Evolutionary conservation across 139 green algal species (phyloP).

Genomic region (Protoeuglena noctilucae): DNA sequence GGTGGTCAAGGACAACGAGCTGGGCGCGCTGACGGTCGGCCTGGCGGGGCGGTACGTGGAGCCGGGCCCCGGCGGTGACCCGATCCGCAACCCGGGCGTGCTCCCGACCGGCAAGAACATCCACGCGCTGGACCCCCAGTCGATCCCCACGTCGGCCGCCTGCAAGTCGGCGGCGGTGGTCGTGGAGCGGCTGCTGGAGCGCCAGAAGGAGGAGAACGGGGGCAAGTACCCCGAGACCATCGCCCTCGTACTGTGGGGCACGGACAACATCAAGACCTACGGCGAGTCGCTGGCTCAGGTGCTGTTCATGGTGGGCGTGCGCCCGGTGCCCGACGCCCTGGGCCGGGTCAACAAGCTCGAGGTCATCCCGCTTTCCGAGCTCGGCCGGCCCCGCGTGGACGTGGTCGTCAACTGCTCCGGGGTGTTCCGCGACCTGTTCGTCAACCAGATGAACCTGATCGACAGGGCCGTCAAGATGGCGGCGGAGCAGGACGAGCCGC

Average conservation of each 20-base stretch:
- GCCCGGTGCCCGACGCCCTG: slow-evolving; percentile 81
- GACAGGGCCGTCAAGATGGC: slow-evolving; percentile 95
- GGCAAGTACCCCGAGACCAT: slow-evolving; percentile 92
- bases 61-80: slow-evolving; percentile 93
- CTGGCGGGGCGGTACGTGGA: slow-evolving; percentile 80
- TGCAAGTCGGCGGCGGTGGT: slow-evolving; percentile 68
- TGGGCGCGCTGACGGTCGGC: slow-evolving; percentile 71
- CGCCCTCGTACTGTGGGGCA: slow-evolving; percentile 96
- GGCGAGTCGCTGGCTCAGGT: slow-evolving; percentile 91
- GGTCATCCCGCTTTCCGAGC: slow-evolving; percentile 93
- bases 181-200: slow-evolving; percentile 86
- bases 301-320: slow-evolving; percentile 85
- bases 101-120: slow-evolving; percentile 99
- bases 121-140: slow-evolving; percentile 95
- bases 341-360: slow-evolving; percentile 99
- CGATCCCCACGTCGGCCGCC: slow-evolving; percentile 72
- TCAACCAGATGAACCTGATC: slow-evolving; percentile 97
- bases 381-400: slow-evolving; percentile 83
- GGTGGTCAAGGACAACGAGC: slow-evolving; percentile 97
- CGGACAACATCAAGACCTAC: slow-evolving; percentile 99
- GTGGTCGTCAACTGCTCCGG: slow-evolving; percentile 99
- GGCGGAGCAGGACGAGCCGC: slow-evolving; percentile 90
- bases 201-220: slow-evolving; percentile 69
- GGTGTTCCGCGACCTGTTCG: slow-evolving; percentile 97
- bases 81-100: slow-evolving; percentile 94